Conservation (phyloP, 352 stramenopile genomes). For the Phytophthora pinifolia region DNA sequence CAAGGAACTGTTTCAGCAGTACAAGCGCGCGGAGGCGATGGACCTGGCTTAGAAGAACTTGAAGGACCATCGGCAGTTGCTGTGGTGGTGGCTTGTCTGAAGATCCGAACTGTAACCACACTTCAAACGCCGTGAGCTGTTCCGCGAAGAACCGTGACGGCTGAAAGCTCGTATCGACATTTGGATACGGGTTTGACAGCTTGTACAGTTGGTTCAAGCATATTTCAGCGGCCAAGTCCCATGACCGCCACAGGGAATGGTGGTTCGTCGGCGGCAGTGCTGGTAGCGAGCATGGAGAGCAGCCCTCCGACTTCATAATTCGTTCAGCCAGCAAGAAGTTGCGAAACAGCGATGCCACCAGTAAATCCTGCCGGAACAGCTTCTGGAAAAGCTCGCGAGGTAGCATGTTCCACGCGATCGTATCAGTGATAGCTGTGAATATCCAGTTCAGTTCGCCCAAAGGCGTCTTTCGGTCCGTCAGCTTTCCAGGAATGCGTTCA, state of each 20-base stretch:
- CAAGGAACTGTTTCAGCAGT: conserved; percentile 95
- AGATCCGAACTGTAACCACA: conserved; percentile 97
- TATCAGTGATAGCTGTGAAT: conserved; percentile 99
- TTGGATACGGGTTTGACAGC: conserved; percentile 65
- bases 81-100: conserved; percentile 91
- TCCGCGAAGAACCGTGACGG: conserved; percentile 97
- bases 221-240: conserved; percentile 98
- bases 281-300: conserved; percentile 91
- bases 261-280: conserved; percentile 94
- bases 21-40: conserved; percentile 96
- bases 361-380: conserved; percentile 99
- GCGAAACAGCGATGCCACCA: conserved; percentile 98
- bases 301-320: conserved; percentile 93
- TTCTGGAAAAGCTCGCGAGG: conserved; percentile 96
- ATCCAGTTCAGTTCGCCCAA: conserved; percentile 99
- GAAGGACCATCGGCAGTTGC: conserved; percentile 98
- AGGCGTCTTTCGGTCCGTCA: conserved; percentile 93
- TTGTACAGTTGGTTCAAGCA: conserved; percentile 96
- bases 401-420: conserved; percentile 99
- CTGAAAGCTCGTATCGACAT: conserved; percentile 70
- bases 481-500: conserved; percentile 89
- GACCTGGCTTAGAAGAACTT: conserved; percentile 96
- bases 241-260: conserved; percentile 98
- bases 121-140: conserved; percentile 98
- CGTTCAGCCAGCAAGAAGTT: conserved; percentile 98